Percentiles rank a stretch among this genome's conserved stretches.
These are phyloP conservation scores for Fusarium lyarnte DNA, from an alignment of 2,329 filamentous ascomycete species.

Conservation along the genomic window DNA sequence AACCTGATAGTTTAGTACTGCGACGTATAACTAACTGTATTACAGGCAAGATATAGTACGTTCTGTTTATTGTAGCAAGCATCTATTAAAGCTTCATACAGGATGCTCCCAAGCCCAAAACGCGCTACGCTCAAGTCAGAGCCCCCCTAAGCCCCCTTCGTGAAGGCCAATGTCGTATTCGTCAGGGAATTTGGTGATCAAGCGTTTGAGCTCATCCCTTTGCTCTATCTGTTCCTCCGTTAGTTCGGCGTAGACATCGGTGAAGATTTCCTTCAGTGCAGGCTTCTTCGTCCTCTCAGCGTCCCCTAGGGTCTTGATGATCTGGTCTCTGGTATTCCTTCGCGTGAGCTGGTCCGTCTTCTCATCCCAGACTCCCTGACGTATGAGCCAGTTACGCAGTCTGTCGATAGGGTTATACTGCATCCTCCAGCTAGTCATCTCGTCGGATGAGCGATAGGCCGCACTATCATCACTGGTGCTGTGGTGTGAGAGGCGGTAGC, in stretches of 20 bases:
- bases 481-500: slow-evolving; percentile 95
- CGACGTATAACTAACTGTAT: no score
- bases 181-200: not conserved
- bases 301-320: not conserved
- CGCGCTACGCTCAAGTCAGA: no score
- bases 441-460: not conserved
- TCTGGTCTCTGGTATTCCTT: not conserved
- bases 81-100: no score
- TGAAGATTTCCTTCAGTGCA: not conserved
- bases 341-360: not conserved
- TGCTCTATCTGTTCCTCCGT: not conserved
- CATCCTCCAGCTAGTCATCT: not conserved
- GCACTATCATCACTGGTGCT: slow-evolving; percentile 65
- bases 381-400: not conserved
- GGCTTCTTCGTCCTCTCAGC: not conserved
- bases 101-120: no score
- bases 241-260: not conserved
- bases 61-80: no score
- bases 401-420: not conserved
- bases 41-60: no score
- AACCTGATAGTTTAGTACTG: no score
- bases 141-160: not conserved
- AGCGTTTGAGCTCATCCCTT: not conserved
- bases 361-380: not conserved
- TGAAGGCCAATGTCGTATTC: not conserved